Base-by-base conservation (phyloP, 2,329 filamentous ascomycete genomes). In the Aspergillus versicolor region DNA sequence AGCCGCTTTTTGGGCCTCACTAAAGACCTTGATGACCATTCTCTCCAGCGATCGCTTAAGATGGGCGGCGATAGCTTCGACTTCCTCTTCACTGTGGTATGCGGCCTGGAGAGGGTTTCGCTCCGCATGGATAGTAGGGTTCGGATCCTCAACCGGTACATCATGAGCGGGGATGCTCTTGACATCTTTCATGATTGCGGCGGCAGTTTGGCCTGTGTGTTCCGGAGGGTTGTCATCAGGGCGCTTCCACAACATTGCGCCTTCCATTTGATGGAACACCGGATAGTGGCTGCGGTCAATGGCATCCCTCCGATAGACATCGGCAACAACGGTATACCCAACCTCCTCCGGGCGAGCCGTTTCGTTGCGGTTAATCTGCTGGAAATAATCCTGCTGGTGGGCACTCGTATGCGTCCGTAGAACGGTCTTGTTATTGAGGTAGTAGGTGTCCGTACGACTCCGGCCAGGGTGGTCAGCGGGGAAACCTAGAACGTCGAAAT, bases 181-280 rank as follows among this genome's bases (percentile, higher is more conserved):
- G 27, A 95, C 65, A 68, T 96, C 91, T 37, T 81, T 81, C 77
- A 82, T 84, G 7, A 97, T 86, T 80, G 81, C 58, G 74, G 79
- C 54, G 78, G 81, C 44, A 83, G 84, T 71, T 78, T 82, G 27
- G 71, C 60, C 34, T 0, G 73, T 67, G 37, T 69, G 60, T n/a
- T 69, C 64, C 12, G 74, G 62, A 1, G 73, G 70, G 13, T 72
- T 61, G 4, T 56, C 61, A 8, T 61, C 57, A 3, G 73, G 80
- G 9, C 91, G 84, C 70, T 94, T 89, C 93, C 94, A 99, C 53
- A 92, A 88, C 65, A 89, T 83, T 8, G 93, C 93, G 12, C 92
- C 93, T 74, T 99, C 94, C 92, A 97, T 97, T 77, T 99, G 94
- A 76, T 99, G 94, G 75, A 99, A 99, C 57, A 96, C 86, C 0